These are phyloP conservation scores for Exophiala lecanii-corni DNA, from an alignment of 2,329 filamentous ascomycete species.

Conservation along the genomic window DNA sequence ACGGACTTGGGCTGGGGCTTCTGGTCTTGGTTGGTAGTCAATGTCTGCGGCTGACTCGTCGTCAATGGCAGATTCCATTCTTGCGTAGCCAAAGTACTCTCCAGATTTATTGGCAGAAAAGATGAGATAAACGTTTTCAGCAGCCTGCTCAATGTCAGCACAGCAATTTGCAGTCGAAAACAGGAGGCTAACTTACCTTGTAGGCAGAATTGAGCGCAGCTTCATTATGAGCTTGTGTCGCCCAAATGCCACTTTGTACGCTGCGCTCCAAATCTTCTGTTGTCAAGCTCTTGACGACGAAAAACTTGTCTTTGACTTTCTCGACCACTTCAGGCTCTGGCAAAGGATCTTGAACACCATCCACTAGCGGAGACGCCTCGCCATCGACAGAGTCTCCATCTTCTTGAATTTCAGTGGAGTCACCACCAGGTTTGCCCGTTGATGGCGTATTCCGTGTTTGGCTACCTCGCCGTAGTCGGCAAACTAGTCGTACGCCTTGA, in stretches of 20 bases:
- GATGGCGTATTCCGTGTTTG: slow-evolving; percentile 44
- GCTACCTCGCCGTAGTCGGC: slow-evolving; percentile 64
- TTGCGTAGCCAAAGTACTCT: slow-evolving; percentile 92
- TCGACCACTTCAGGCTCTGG: slow-evolving; percentile 23
- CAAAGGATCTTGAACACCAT: slow-evolving; percentile 12
- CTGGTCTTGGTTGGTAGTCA: slow-evolving; percentile 63
- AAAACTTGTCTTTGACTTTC: slow-evolving; percentile 67
- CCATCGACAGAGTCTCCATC: slow-evolving; percentile 2
- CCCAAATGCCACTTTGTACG: slow-evolving; percentile 84
- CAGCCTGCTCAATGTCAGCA: slow-evolving; percentile 48
- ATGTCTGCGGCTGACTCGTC: slow-evolving; percentile 64
- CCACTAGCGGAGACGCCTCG: slow-evolving; percentile 11
- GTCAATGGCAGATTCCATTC: slow-evolving; percentile 80
- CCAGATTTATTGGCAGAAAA: slow-evolving; percentile 98
- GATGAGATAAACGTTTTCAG: slow-evolving; percentile 81
- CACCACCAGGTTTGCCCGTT: slow-evolving; percentile 38
- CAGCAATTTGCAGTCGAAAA: neutral
- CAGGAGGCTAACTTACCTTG: slow-evolving; percentile 59
- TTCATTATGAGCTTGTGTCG: slow-evolving; percentile 92
- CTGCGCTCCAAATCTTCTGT: slow-evolving; percentile 85
- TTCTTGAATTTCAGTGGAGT: slow-evolving; percentile 15
- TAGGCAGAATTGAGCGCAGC: slow-evolving; percentile 76
- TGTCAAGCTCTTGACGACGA: slow-evolving; percentile 89
- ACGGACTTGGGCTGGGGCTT: slow-evolving; percentile 41
- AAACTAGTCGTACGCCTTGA: slow-evolving; percentile 78